Evolutionary conservation across 2,329 filamentous ascomycete species (phyloP), one percentile per base, ranked within the genome.

Genomic region (Pseudogymnoascus sp.): DNA sequence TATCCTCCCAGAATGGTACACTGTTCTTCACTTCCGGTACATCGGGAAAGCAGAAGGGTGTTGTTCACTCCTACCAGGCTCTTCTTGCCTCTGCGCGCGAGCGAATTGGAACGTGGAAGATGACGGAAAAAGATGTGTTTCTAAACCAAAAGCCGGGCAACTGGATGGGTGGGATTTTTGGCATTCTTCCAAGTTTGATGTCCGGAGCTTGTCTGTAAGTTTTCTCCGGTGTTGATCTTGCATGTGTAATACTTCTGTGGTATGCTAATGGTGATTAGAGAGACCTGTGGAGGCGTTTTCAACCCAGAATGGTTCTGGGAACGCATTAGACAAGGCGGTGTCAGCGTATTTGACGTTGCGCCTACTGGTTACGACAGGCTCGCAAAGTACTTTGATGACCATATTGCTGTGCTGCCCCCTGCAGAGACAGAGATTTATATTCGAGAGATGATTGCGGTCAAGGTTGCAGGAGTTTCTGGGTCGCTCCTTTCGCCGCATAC

Each of bases 291-390:
- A 12, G 60, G 60, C 11, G 61, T 64, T 22, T 66, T 65, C 39
- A 59, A 63, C 58, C 62, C 62, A 18, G 62, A 62, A 32, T 66
- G 64, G 64, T 66, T 66, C 47, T 66, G 65, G 65, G 64, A 66
- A 32, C 62, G 65, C 8, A 63, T 66, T 47, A 64, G 61, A 32
- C 34, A 64, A 57, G 65, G 64, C 7, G 65, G 59, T 16, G 62
- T 66, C 35, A 64, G 61, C 18, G 59, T 65, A 43, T 65, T 65
- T 58, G 60, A 62, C 39, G 60, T 66, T 34, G 62, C 62, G 2
- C 61, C 64, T 11, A 63, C 61, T 9, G 64, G 64, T 9, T 65
- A 66, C 61, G 62, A 66, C 30, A 64, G 62, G 35, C 63, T 66
- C 57, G 65, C 62, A 34, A 35, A 62, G 34, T 66, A 66, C 60